These are phyloP conservation scores for Cicer chorassanicum DNA, from an alignment of 306 rosid genomes.

Conservation along the genomic window DNA sequence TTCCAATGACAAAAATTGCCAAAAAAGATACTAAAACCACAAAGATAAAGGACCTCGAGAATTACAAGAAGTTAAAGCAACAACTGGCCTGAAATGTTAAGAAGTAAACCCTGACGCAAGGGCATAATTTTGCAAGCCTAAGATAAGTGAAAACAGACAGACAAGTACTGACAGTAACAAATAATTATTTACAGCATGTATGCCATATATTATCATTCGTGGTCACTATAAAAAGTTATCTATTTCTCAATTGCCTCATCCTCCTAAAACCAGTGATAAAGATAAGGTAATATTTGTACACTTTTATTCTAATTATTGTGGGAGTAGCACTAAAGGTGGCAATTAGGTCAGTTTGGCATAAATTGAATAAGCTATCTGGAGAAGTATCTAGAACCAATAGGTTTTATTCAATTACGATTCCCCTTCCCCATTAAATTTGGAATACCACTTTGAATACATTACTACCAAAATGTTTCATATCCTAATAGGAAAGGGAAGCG, in stretches of 20 bases:
- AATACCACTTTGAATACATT: constrained; percentile 20
- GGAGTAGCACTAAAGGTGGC: constrained; percentile 10
- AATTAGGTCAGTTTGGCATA: constrained; percentile 14
- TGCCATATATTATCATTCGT: background rate
- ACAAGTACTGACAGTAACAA: no score
- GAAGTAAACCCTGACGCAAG: background rate
- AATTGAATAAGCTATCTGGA: constrained; percentile 27
- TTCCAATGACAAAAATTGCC: background rate
- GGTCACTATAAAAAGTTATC: background rate
- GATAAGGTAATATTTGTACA: background rate
- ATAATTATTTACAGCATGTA: no score
- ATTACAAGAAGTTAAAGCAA: background rate
- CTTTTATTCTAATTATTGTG: constrained; percentile 9
- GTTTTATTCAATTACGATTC: constrained; percentile 24
- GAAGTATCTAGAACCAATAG: constrained; percentile 13
- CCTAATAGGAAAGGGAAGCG: background rate
- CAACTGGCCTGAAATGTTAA: background rate
- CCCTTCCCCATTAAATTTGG: constrained; percentile 15
- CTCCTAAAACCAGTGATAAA: constrained; percentile 29
- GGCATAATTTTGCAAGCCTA: background rate
- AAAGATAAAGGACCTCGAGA: background rate
- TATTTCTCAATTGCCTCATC: constrained; percentile 23
- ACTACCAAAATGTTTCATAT: constrained; percentile 25
- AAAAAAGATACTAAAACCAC: constrained; percentile 4
- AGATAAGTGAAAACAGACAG: no score